These are phyloP conservation scores for Phtheirospermum japonicum DNA, from an alignment of 257 asterid species.

Conservation along the genomic window DNA sequence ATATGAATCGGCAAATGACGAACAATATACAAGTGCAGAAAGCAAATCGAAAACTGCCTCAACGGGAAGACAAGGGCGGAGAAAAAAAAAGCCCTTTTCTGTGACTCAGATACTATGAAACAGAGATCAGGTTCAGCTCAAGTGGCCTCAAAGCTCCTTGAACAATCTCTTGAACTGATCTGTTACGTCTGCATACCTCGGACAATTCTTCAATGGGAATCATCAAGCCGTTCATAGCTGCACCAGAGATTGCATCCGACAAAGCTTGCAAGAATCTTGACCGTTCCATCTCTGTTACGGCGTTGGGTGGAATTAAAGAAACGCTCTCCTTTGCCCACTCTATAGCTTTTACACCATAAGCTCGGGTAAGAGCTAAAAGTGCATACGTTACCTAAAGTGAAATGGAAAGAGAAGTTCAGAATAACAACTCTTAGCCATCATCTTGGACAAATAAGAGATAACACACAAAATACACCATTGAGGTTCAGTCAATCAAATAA, in stretches of 20 bases:
- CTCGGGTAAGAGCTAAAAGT: conserved; percentile 69
- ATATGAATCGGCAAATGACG: conserved; percentile 37
- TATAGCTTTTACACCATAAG: conserved; percentile 65
- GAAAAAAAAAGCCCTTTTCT: conserved; percentile 60
- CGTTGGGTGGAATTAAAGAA: conserved; percentile 78
- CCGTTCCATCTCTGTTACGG: conserved; percentile 73
- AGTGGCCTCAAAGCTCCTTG: conserved; percentile 95
- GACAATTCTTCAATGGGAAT: conserved; percentile 86
- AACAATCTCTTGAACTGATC: conserved; percentile 95
- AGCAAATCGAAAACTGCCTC: conserved; percentile 37
- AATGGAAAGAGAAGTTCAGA: conserved; percentile 20
- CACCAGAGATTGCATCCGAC: conserved; percentile 65
- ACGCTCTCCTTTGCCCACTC: conserved; percentile 84
- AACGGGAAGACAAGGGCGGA: conserved; percentile 45
- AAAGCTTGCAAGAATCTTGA: conserved; percentile 77
- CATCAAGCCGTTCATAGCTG: conserved; percentile 52
- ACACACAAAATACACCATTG: neutral
- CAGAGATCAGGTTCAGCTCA: conserved; percentile 64
- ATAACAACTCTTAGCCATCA: conserved; percentile 16
- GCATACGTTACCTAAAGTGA: conserved; percentile 68
- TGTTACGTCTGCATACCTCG: conserved; percentile 88
- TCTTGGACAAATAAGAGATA: neutral
- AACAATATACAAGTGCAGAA: conserved; percentile 36
- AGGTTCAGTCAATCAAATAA: neutral
- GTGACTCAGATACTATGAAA: conserved; percentile 51